Percentiles rank a stretch among this genome's conserved stretches.
Evolutionary conservation across 768 basidiomycete genomes (phyloP).

Genomic region (Serendipita sp.): DNA sequence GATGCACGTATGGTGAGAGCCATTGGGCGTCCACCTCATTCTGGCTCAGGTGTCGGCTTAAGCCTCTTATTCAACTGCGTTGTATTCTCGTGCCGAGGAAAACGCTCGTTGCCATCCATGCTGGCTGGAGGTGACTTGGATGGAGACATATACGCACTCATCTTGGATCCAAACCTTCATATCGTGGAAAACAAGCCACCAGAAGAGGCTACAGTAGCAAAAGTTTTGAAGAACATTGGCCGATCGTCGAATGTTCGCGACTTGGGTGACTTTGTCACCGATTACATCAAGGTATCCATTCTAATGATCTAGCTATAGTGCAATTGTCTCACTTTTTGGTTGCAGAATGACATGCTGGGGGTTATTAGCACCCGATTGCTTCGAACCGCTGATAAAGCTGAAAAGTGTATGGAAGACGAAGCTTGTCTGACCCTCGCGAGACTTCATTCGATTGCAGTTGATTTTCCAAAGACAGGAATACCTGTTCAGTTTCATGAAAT

Average conservation of each 20-base stretch:
- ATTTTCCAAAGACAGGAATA: slow-evolving; percentile 10
- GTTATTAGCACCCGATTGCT: slow-evolving; percentile 12
- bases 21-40: slow-evolving; percentile 31
- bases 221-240: slow-evolving; percentile 25
- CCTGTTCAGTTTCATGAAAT: slow-evolving; percentile 5
- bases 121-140: slow-evolving; percentile 58
- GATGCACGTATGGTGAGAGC: slow-evolving; percentile 39
- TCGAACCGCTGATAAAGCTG: slow-evolving; percentile 10
- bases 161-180: slow-evolving; percentile 16
- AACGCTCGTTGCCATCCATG: slow-evolving; percentile 44
- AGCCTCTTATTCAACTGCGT: slow-evolving; percentile 18
- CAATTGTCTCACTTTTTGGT: too few relatives aligned
- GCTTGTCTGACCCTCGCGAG: slow-evolving; percentile 12
- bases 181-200: too few relatives aligned
- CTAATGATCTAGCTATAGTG: too few relatives aligned
- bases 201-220: too few relatives aligned
- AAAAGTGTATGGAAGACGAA: background rate
- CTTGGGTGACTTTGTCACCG: slow-evolving; percentile 51
- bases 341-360: slow-evolving; percentile 9
- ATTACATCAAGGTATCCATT: slow-evolving; percentile 33
- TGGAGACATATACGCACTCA: slow-evolving; percentile 43
- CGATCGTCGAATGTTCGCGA: slow-evolving; percentile 41
- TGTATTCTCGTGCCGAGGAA: slow-evolving; percentile 28
- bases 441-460: slow-evolving; percentile 12
- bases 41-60: slow-evolving; percentile 32